Percentiles rank a stretch among this genome's conserved stretches.
phyloP scores from a whole-genome alignment of 345 rosid genomes.

The Salix dunnii region DNA sequence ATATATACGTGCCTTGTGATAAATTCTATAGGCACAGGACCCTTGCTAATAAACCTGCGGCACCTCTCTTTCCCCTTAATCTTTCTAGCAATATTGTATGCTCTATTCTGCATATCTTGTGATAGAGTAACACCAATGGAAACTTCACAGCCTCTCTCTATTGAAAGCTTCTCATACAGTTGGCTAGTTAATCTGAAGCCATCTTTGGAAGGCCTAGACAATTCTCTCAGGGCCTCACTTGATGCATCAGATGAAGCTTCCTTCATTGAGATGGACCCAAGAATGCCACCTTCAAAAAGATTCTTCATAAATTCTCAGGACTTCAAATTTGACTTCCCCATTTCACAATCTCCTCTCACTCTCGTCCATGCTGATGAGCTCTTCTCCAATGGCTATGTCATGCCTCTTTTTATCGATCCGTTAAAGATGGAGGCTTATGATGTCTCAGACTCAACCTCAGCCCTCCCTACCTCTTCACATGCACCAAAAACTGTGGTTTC shows the following conservation, averaged over 20 bases:
- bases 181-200: constrained; percentile 81
- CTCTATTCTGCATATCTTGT: constrained; percentile 2
- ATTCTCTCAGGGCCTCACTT: constrained; percentile 44
- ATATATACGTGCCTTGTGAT: constrained; percentile 24
- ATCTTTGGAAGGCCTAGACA: constrained; percentile 48
- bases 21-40: constrained; percentile 26
- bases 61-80: neutral
- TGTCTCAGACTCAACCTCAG: constrained; percentile 24
- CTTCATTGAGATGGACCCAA: constrained; percentile 97
- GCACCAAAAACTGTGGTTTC: constrained; percentile 25
- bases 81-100: neutral
- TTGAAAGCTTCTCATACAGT: constrained; percentile 88
- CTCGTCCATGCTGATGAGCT: constrained; percentile 83
- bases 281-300: constrained; percentile 83
- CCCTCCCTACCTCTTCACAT: constrained; percentile 28
- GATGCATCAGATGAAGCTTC: constrained; percentile 71
- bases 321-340: constrained; percentile 71
- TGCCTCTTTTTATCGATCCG: constrained; percentile 52
- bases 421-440: constrained; percentile 37
- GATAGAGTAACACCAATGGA: constrained; percentile 43
- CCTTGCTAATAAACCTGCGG: constrained; percentile 13
- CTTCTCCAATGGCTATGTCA: constrained; percentile 69
- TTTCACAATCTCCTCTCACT: constrained; percentile 48
- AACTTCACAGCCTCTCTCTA: constrained; percentile 69
- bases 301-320: constrained; percentile 64